Base-by-base conservation (phyloP, 805 yeast species). In the Myxozyma melibiosi region DNA sequence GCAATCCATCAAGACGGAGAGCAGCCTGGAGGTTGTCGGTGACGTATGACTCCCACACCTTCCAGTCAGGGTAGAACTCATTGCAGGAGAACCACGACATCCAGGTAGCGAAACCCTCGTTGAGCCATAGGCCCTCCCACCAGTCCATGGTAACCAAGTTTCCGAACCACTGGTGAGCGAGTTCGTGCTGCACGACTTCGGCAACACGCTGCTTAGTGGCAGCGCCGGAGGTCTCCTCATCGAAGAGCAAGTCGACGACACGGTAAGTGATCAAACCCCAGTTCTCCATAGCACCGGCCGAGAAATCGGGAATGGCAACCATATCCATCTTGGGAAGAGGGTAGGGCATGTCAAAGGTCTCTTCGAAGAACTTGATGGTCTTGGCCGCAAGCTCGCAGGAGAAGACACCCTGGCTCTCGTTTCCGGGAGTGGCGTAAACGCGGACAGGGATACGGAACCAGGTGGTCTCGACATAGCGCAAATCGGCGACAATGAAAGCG, bases 151-250 rank as follows among this genome's bases (percentile, higher is more conserved):
- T 88, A 58, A 88, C 95, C 73, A 88, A 78, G 73, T 88, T 85
- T 70, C 96, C 96, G 67, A 88, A 88, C 96, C 96, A 88, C 76
- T 88, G 96, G 73, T 88, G 96, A 48, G 95, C 94, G 75, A 88
- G 79, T 74, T 88, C 96, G 75, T 88, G 96, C 75, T 85, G 88
- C 43, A 88, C 86, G 33, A 88, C 95, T 67, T 87, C 66, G 41
- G 65, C 65, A 30, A 88, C 94, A 61, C 85, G 85, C 69, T 84
- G 83, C 70, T 85, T 81, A 71, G 78, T 80, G 65, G 72, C 76
- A 66, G 63, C 81, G 73, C 67, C 82, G 48, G 94, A 83, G 66
- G 80, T 80, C 65, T 82, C 80, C 62, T 88, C 89, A 69, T 86
- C 92, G 64, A 85, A 85, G 70, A 78, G 76, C 58, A 84, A 67